phyloP scores from a whole-genome alignment of 2,329 filamentous ascomycete species.

The Alternaria metachromatica region DNA sequence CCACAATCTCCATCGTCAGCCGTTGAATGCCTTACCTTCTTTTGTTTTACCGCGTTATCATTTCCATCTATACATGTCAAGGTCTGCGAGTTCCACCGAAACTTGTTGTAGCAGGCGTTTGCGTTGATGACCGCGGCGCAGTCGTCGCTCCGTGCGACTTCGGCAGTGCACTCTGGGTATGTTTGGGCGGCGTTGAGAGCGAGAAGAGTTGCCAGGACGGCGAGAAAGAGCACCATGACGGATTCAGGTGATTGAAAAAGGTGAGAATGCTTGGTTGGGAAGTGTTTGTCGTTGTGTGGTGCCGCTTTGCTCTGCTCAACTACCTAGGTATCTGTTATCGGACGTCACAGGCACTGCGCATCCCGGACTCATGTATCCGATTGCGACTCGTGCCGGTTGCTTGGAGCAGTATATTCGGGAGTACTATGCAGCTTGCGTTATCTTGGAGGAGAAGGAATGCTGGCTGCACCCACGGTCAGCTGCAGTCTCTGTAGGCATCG shows the following conservation, averaged over 20 bases:
- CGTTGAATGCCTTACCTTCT: slow-evolving; percentile 25
- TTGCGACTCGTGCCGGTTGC: not conserved
- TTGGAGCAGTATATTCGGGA: not conserved
- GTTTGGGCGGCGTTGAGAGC: slow-evolving; percentile 20
- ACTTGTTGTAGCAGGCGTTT: slow-evolving; percentile 43
- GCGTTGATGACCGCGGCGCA: slow-evolving; percentile 42
- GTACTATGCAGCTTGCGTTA: not conserved
- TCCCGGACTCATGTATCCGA: not conserved
- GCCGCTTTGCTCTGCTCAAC: not conserved
- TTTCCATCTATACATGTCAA: slow-evolving; percentile 37
- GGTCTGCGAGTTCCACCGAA: slow-evolving; percentile 31
- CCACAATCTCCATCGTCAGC: not conserved
- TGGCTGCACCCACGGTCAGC: not conserved
- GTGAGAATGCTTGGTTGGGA: too few species aligned
- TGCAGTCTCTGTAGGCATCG: not conserved
- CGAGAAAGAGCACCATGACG: slow-evolving; percentile 24
- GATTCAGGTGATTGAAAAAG: not conserved
- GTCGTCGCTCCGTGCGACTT: slow-evolving; percentile 33
- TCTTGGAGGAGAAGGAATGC: not conserved
- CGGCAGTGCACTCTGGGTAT: slow-evolving; percentile 31
- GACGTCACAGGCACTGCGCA: not conserved
- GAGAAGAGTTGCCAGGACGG: slow-evolving; percentile 17
- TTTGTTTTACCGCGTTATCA: slow-evolving; percentile 27
- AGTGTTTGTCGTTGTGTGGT: not conserved
- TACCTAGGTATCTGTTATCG: not conserved